Evolutionary conservation across 1,284 basidiomycete genomes (phyloP).

Genomic region (Microbotryum violaceum): DNA sequence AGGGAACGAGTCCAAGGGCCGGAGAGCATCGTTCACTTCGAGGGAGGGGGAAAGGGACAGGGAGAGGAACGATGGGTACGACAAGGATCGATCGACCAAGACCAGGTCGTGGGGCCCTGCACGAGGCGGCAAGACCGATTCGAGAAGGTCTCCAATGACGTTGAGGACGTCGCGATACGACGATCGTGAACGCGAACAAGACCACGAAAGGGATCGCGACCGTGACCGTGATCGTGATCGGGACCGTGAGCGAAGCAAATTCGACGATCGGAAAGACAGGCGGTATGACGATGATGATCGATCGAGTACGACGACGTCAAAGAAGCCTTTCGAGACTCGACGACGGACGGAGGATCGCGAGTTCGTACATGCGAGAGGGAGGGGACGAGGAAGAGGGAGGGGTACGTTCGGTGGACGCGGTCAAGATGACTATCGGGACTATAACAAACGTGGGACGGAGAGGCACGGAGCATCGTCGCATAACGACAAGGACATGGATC

Average conservation of each 20-base stretch:
- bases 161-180: not conserved
- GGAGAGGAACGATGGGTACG: not conserved
- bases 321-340: not conserved
- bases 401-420: too few relatives aligned
- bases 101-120: not conserved
- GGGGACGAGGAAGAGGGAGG: too few relatives aligned
- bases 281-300: conserved; percentile 1
- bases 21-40: not conserved
- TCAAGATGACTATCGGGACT: too few relatives aligned
- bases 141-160: not conserved
- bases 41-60: not conserved
- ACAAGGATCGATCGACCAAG: not conserved
- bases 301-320: conserved; percentile 2
- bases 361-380: too few relatives aligned
- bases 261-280: conserved; percentile 4
- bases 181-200: not conserved
- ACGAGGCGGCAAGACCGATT: not conserved
- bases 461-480: too few relatives aligned
- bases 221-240: not conserved
- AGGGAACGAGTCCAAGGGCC: not conserved
- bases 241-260: conserved; percentile 6
- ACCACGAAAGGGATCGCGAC: not conserved
- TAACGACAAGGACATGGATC: too few relatives aligned
- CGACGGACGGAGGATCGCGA: not conserved
- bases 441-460: too few relatives aligned